These are phyloP conservation scores for Stephania cephalantha DNA, from an alignment of 164 flowering plant species.

Conservation along the genomic window DNA sequence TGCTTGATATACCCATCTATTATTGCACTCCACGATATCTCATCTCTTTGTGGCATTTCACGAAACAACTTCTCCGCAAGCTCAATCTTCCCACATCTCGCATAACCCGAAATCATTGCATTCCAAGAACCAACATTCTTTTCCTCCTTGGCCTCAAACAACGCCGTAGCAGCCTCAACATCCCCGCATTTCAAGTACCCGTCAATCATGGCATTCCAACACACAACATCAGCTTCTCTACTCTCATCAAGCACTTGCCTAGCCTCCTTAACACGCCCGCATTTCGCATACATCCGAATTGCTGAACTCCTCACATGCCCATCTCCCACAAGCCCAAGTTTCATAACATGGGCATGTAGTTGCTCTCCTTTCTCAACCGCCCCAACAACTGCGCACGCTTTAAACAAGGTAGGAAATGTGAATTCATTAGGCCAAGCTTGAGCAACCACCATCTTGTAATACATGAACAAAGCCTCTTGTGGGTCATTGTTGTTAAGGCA, in stretches of 20 bases:
- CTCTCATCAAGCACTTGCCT: no score
- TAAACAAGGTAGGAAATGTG: slow-evolving; percentile 38
- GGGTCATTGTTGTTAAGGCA: slow-evolving; percentile 34
- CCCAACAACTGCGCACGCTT: no score
- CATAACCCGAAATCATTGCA: slow-evolving; percentile 42
- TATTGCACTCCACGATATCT: slow-evolving; percentile 62
- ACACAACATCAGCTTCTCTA: slow-evolving; percentile 39
- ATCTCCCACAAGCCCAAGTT: slow-evolving; percentile 34
- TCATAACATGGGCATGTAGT: no score
- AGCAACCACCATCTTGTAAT: slow-evolving; percentile 29
- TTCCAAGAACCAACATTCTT: slow-evolving; percentile 43
- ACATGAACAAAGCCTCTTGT: slow-evolving; percentile 23
- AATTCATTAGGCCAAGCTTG: slow-evolving; percentile 39
- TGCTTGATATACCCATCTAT: slow-evolving; percentile 41
- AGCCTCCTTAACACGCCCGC: no score
- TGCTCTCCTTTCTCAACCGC: no score
- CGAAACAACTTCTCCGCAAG: slow-evolving; percentile 34
- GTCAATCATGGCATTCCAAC: slow-evolving; percentile 53
- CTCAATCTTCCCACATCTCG: slow-evolving; percentile 31
- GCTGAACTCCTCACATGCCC: slow-evolving; percentile 39
- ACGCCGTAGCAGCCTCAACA: slow-evolving; percentile 27
- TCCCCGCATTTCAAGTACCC: slow-evolving; percentile 43
- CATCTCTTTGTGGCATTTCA: slow-evolving; percentile 40
- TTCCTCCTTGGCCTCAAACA: slow-evolving; percentile 31
- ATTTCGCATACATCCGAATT: slow-evolving; percentile 41